Conservation (phyloP, 495 filamentous ascomycete species). For the Penicillium longicatenatum region DNA sequence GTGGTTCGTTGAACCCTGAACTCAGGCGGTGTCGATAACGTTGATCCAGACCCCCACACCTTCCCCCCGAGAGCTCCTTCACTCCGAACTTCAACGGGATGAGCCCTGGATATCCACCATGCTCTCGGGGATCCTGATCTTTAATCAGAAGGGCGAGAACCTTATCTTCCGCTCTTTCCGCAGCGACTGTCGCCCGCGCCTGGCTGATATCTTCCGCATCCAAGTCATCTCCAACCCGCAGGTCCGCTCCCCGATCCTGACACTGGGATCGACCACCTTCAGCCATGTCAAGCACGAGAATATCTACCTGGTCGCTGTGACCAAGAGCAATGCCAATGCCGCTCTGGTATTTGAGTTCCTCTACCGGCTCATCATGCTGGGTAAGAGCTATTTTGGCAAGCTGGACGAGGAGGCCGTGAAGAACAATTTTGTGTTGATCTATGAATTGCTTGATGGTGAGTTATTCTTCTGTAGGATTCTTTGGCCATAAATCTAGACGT, state of each 20-base stretch:
- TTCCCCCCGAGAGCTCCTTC: conserved; percentile 19
- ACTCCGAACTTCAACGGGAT: conserved; percentile 16
- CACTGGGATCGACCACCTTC: conserved; percentile 96
- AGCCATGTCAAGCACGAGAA: conserved; percentile 99
- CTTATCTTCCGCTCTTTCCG: conserved; percentile 98
- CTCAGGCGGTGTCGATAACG: conserved; percentile 31
- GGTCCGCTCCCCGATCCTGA: conserved; percentile 96
- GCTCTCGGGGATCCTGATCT: conserved; percentile 95
- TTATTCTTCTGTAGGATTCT: conserved; percentile 1
- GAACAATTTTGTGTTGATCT: conserved; percentile 99
- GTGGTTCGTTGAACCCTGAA: neutral
- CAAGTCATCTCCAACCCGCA: conserved; percentile 99
- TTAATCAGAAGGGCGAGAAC: conserved; percentile 99
- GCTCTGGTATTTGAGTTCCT: conserved; percentile 98
- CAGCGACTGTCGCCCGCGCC: conserved; percentile 92
- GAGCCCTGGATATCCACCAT: conserved; percentile 53
- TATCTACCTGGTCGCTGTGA: conserved; percentile 96
- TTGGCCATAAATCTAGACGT: neutral
- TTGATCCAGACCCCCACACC: conserved; percentile 25
- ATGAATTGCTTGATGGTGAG: conserved; percentile 94
- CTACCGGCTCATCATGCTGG: conserved; percentile 86
- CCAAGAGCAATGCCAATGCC: conserved; percentile 99
- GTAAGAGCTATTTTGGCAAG: conserved; percentile 96
- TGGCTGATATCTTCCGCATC: conserved; percentile 99
- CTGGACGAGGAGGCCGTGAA: conserved; percentile 99